These are phyloP conservation scores for Nicotiana noctiflora DNA, from an alignment of 257 asterid genomes.

Conservation along the genomic window DNA sequence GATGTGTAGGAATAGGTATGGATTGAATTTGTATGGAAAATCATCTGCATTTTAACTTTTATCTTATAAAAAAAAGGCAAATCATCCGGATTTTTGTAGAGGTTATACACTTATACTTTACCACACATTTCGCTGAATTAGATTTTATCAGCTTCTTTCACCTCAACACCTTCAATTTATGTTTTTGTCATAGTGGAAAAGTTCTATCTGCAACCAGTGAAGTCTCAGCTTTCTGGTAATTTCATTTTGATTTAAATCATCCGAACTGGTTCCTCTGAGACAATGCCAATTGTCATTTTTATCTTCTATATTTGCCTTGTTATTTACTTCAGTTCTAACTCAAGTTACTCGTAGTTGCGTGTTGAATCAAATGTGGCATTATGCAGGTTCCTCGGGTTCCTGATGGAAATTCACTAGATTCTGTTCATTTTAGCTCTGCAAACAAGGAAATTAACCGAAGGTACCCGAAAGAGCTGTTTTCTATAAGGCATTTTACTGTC, in stretches of 20 bases:
- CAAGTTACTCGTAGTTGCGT: not conserved
- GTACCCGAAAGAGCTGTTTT: conserved; percentile 6
- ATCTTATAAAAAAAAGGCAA: not conserved
- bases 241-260: not conserved
- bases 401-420: conserved; percentile 55
- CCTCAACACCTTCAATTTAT: not conserved
- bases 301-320: not conserved
- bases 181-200: not conserved
- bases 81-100: not conserved
- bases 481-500: not conserved
- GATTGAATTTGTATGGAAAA: not conserved
- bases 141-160: not conserved
- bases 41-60: not conserved
- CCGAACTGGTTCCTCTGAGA: not conserved
- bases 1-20: not conserved
- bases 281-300: not conserved
- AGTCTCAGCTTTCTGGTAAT: not conserved
- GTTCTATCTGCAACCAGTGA: not conserved
- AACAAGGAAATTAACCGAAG: conserved; percentile 35
- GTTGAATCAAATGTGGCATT: conserved; percentile 10
- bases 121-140: not conserved
- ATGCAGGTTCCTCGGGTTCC: conserved; percentile 56
- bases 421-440: conserved; percentile 47
- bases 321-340: not conserved
- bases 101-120: not conserved